Conservation (phyloP, 306 rosid genomes). For the Cicer pinnatifidum region DNA sequence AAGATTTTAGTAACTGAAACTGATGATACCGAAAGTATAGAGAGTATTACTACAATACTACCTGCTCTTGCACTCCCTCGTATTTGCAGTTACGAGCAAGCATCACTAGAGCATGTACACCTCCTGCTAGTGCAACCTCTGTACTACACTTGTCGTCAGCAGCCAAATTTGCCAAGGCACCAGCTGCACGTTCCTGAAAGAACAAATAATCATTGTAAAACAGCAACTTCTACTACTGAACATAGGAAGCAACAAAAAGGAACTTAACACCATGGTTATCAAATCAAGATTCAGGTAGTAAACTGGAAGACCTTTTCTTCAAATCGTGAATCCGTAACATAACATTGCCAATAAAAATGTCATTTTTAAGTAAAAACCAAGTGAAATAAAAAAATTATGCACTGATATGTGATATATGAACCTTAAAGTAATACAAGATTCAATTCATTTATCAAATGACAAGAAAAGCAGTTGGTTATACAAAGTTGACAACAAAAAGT, state of each 20-base stretch:
- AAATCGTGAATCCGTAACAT: too few species aligned
- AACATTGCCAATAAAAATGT: too few species aligned
- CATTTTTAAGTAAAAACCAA: too few species aligned
- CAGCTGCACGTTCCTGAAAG: constrained; percentile 98
- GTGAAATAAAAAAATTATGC: too few species aligned
- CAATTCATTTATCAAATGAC: too few species aligned
- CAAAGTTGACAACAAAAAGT: too few species aligned
- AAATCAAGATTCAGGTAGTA: too few species aligned
- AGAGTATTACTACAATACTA: constrained; percentile 55
- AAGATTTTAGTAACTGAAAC: constrained; percentile 19
- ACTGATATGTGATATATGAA: too few species aligned
- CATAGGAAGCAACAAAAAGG: constrained; percentile 35
- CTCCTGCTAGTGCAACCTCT: constrained; percentile 95
- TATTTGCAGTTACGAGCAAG: constrained; percentile 96
- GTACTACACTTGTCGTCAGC: constrained; percentile 99
- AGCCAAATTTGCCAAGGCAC: constrained; percentile 99
- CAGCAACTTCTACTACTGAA: constrained; percentile 37
- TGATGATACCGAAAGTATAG: constrained; percentile 28
- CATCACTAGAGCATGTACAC: constrained; percentile 98
- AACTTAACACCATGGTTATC: constrained; percentile 9
- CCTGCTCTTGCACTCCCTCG: constrained; percentile 99
- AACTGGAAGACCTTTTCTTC: too few species aligned
- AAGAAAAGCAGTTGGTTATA: too few species aligned
- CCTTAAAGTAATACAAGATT: too few species aligned
- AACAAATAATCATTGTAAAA: constrained; percentile 36